Base-by-base conservation (phyloP, 495 filamentous ascomycete species). In the Aspergillus campestris region DNA sequence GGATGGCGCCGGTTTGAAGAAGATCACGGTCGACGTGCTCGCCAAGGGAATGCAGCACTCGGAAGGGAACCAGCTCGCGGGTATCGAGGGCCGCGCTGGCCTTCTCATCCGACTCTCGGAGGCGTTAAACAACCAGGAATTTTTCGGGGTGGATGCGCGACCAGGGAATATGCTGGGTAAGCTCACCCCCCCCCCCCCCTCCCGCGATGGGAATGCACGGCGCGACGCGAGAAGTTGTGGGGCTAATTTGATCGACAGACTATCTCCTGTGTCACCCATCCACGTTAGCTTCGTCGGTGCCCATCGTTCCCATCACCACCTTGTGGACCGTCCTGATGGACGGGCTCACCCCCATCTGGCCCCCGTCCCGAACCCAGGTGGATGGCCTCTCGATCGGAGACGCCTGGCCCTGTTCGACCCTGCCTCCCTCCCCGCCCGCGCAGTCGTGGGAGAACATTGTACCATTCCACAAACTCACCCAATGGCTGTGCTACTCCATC, bases 101-200 rank as follows among this genome's bases (percentile, higher is more conserved):
- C 77, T 98, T 38, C 62, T 98, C 44, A 76, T 87, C 31, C 77
- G 84, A 42, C 75, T 98, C 3, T 78, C 78, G 0, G 75, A 82
- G 31, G 88, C 94, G 11, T 58, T 98, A 41, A 81, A 83, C 33
- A 88, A 92, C 58, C 76, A 80, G 45, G 82, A 90, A 28, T 84
- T 86, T 48, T 97, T 97, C 59, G 92, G 92, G 9, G 79, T 79
- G 1, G 82, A 89, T 57, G 86, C 81, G 35, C 71, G 92, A 47
- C 92, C 92, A 15, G 92, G 94, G 49, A 92, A 94, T 57, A 91
- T 98, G 83, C 80, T 98, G 35, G 89, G 89, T 94, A 77, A 50
- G 79, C 8, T 24, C 34, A 46, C n/a, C 32, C 24, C 6, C 7
- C 30, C 8, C n/a, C n/a, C n/a, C n/a, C n/a, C n/a, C n/a, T n/a